Conservation (phyloP, 768 basidiomycete genomes). For the Mycena floridula region DNA sequence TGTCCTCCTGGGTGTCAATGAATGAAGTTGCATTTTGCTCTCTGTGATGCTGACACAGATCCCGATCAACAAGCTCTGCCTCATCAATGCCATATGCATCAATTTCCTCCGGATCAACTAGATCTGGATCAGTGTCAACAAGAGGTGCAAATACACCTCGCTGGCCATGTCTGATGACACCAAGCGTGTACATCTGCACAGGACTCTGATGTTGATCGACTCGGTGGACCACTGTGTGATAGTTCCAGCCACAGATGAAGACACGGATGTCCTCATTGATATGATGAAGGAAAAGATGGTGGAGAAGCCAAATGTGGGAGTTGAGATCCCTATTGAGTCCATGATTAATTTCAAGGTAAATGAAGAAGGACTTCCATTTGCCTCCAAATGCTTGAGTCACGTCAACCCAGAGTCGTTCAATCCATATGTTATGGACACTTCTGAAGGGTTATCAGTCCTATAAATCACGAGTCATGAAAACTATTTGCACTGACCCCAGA, state of each 20-base stretch:
- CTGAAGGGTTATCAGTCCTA: neutral
- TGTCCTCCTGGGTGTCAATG: too few species aligned
- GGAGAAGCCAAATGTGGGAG: neutral
- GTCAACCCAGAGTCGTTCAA: neutral
- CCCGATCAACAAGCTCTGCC: too few species aligned
- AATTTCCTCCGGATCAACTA: constrained; percentile 7
- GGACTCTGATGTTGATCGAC: constrained; percentile 6
- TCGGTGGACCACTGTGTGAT: constrained; percentile 10
- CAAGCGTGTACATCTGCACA: constrained; percentile 14
- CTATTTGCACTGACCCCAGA: constrained; percentile 13
- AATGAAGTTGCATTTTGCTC: too few species aligned
- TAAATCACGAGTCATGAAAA: neutral
- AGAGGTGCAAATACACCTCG: constrained; percentile 3
- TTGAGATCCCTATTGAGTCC: neutral
- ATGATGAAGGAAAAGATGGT: constrained; percentile 14
- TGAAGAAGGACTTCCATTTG: neutral
- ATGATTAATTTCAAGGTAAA: neutral
- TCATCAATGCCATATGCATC: constrained; percentile 21
- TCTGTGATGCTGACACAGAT: too few species aligned
- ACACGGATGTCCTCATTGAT: constrained; percentile 15
- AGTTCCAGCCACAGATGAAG: constrained; percentile 19
- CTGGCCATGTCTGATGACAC: constrained; percentile 12
- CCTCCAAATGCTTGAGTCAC: neutral
- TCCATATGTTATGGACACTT: neutral
- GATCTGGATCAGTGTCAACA: constrained; percentile 1